Evolutionary conservation across 1,284 basidiomycete genomes (phyloP).

Genomic region (Ceratorhiza oryzae-sativae): DNA sequence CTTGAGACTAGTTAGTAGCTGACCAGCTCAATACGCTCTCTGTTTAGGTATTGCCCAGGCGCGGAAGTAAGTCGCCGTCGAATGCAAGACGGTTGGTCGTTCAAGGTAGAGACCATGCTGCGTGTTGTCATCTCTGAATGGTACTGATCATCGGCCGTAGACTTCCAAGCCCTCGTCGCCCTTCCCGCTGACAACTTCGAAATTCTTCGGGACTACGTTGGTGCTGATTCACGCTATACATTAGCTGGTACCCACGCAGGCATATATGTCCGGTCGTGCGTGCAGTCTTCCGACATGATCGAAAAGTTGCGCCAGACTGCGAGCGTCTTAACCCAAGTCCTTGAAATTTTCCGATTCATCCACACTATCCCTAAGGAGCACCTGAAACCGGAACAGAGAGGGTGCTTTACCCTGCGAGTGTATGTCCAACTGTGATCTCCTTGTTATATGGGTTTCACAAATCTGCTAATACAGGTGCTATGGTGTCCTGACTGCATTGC

Average conservation of each 20-base stretch:
- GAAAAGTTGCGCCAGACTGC: background rate
- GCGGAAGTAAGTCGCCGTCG: background rate
- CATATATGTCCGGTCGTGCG: constrained; percentile 5
- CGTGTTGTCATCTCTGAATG: background rate
- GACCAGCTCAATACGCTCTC: background rate
- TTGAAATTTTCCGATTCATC: background rate
- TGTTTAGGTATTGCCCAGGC: too few relatives aligned
- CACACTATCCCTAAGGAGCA: background rate
- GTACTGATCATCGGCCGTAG: background rate
- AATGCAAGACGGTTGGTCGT: background rate
- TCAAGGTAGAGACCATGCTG: background rate
- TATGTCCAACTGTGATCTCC: background rate
- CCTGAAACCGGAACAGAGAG: constrained; percentile 22
- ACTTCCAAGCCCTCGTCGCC: background rate
- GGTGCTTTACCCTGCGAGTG: constrained; percentile 15
- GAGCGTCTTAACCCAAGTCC: background rate
- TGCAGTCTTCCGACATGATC: background rate
- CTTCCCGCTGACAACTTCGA: background rate
- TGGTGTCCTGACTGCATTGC: constrained; percentile 10
- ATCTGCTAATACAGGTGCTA: constrained; percentile 1
- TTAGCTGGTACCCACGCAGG: constrained; percentile 1
- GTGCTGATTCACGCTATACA: constrained; percentile 30
- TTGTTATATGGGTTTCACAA: background rate
- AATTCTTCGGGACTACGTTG: background rate
- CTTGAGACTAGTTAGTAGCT: background rate